Evolutionary conservation across 345 rosid genomes (phyloP).

Genomic region (Passiflora organensis): DNA sequence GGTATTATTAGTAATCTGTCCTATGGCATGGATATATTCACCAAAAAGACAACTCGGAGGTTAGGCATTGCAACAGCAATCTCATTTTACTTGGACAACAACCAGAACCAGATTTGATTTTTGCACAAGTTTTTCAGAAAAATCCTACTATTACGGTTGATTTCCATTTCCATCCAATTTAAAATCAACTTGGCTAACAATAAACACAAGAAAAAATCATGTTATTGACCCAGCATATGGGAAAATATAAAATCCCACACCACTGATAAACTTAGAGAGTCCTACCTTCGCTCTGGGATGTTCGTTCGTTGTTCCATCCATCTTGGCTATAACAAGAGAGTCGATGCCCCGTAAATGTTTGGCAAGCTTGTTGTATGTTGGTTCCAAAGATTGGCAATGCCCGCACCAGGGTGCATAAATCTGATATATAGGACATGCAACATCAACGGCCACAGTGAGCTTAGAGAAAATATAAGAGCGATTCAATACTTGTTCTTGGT

Average conservation of each 20-base stretch:
- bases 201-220: too few species aligned
- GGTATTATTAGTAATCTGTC: not conserved
- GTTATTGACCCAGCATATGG: too few species aligned
- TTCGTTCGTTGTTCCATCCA: slow-evolving; percentile 99
- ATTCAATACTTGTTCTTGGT: not conserved
- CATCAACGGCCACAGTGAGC: slow-evolving; percentile 2
- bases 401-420: slow-evolving; percentile 99
- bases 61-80: too few species aligned
- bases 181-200: too few species aligned
- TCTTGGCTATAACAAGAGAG: slow-evolving; percentile 87
- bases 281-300: slow-evolving; percentile 99
- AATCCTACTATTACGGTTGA: too few species aligned
- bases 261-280: slow-evolving; percentile 1
- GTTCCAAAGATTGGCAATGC: slow-evolving; percentile 95
- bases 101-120: too few species aligned
- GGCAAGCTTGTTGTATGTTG: slow-evolving; percentile 88
- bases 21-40: too few species aligned
- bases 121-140: too few species aligned
- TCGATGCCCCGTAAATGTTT: slow-evolving; percentile 74
- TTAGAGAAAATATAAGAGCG: slow-evolving; percentile 2
- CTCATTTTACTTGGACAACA: too few species aligned
- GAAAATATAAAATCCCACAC: not conserved
- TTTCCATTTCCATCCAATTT: too few species aligned
- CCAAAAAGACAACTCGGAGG: too few species aligned
- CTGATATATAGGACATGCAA: slow-evolving; percentile 31